A percentile compares a stretch with the other conserved stretches of the same genome.
phyloP scores from a whole-genome alignment of 2,329 filamentous ascomycete species.

The Nectriaceae sp. region DNA sequence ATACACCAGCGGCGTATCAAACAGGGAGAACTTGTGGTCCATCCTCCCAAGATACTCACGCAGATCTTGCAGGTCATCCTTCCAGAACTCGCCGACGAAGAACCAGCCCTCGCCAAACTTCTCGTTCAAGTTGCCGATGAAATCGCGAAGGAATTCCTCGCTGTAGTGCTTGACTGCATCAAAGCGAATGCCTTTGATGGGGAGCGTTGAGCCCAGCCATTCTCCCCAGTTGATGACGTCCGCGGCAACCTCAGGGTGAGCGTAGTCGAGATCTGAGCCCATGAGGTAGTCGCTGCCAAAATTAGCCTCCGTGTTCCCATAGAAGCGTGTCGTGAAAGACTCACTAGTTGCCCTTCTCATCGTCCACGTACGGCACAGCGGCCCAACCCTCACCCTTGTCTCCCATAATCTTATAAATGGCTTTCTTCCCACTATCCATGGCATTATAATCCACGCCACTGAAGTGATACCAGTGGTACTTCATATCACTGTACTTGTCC shows the following conservation, averaged over 20 bases:
- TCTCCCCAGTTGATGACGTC: slow-evolving; percentile 68
- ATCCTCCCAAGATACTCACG: slow-evolving; percentile 40
- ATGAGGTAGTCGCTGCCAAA: slow-evolving; percentile 63
- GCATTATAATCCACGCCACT: slow-evolving; percentile 70
- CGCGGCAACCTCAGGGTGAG: slow-evolving; percentile 60
- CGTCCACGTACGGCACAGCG: slow-evolving; percentile 56
- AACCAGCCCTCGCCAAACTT: slow-evolving; percentile 40
- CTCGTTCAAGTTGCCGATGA: slow-evolving; percentile 58
- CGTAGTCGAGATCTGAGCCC: slow-evolving; percentile 71
- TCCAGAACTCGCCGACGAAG: slow-evolving; percentile 43
- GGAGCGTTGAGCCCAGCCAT: slow-evolving; percentile 65
- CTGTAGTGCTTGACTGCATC: slow-evolving; percentile 76
- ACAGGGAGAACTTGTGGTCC: slow-evolving; percentile 60
- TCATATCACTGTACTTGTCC: slow-evolving; percentile 61
- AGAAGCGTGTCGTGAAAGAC: no score
- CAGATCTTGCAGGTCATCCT: slow-evolving; percentile 39
- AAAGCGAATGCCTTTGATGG: slow-evolving; percentile 66
- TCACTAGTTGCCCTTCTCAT: slow-evolving; percentile 63
- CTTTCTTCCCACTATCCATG: slow-evolving; percentile 53
- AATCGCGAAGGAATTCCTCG: slow-evolving; percentile 65
- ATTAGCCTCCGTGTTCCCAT: no score
- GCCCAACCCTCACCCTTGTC: slow-evolving; percentile 66
- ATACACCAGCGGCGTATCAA: slow-evolving; percentile 69
- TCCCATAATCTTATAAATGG: slow-evolving; percentile 68
- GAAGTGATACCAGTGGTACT: slow-evolving; percentile 73